Conservation (phyloP, 73 alveolate species). For the Paramecium pentaurelia region DNA sequence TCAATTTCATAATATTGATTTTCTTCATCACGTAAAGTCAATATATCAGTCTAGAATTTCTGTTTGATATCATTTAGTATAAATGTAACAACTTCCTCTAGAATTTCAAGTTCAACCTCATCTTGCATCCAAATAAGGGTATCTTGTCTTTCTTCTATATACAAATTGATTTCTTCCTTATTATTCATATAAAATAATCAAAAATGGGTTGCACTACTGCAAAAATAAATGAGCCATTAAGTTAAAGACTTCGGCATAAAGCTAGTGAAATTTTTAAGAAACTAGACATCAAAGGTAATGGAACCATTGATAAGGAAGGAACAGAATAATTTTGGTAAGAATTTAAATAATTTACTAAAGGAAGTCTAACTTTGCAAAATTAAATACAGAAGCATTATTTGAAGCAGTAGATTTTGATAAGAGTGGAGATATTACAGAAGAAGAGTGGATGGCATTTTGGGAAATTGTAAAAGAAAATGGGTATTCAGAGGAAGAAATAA, state of each 20-base stretch:
- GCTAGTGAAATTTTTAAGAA: slow-evolving; percentile 52
- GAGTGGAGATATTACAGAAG: slow-evolving; percentile 60
- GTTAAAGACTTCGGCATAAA: slow-evolving; percentile 19
- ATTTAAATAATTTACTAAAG: background rate
- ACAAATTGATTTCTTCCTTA: background rate
- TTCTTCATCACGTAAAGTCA: background rate
- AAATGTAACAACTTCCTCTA: background rate
- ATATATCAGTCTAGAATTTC: background rate
- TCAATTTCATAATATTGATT: slow-evolving; percentile 6
- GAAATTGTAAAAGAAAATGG: slow-evolving; percentile 49
- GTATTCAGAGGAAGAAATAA: slow-evolving; percentile 58
- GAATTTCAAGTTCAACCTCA: background rate
- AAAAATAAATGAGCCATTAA: slow-evolving; percentile 17
- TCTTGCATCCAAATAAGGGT: background rate
- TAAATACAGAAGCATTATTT: slow-evolving; percentile 59
- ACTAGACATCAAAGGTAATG: slow-evolving; percentile 47
- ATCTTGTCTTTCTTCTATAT: slow-evolving; percentile 15
- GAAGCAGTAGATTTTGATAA: slow-evolving; percentile 65
- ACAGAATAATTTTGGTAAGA: slow-evolving; percentile 52
- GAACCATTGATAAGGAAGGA: slow-evolving; percentile 57
- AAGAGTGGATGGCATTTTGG: slow-evolving; percentile 66
- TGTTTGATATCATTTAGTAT: background rate
- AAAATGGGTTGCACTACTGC: slow-evolving; percentile 45
- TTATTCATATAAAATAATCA: background rate
- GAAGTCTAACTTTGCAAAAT: slow-evolving; percentile 60